Percentiles rank a stretch among this genome's conserved stretches.
These are phyloP conservation scores for Meira miltonrushii DNA, from an alignment of 1,284 basidiomycete species.

Conservation along the genomic window DNA sequence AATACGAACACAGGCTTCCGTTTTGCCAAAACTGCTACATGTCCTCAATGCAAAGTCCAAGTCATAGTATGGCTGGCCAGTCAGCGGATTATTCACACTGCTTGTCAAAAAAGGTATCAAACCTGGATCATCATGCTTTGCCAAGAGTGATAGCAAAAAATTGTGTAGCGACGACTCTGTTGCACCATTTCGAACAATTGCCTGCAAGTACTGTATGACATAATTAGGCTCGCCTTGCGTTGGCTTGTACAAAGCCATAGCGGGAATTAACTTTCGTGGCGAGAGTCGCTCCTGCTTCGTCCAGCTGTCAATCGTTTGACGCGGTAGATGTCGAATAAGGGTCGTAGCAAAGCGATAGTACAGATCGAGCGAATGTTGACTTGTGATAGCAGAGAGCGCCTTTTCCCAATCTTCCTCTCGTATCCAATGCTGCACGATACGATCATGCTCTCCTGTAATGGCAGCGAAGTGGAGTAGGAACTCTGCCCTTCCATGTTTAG, in stretches of 20 bases:
- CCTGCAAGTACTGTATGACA: conserved; percentile 79
- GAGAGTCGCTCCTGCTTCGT: conserved; percentile 73
- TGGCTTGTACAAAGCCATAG: conserved; percentile 66
- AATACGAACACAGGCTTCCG: conserved; percentile 88
- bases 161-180: conserved; percentile 87
- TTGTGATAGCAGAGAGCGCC: conserved; percentile 78
- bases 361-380: conserved; percentile 69
- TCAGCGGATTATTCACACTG: conserved; percentile 60
- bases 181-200: conserved; percentile 72
- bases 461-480: conserved; percentile 86
- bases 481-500: conserved; percentile 84
- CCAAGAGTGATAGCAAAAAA: conserved; percentile 80
- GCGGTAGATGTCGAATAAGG: conserved; percentile 77
- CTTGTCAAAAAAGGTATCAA: conserved; percentile 80
- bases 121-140: conserved; percentile 38
- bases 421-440: conserved; percentile 88
- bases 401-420: conserved; percentile 85
- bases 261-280: conserved; percentile 79
- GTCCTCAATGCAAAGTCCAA: conserved; percentile 90
- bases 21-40: conserved; percentile 69
- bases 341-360: conserved; percentile 90
- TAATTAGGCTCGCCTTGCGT: conserved; percentile 60
- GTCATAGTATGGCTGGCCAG: conserved; percentile 86
- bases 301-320: conserved; percentile 88
- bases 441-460: conserved; percentile 71